Evolutionary conservation across 306 rosid genomes (phyloP), one percentile per base, ranked within the genome.

Genomic region (Acacia melanoxylon): DNA sequence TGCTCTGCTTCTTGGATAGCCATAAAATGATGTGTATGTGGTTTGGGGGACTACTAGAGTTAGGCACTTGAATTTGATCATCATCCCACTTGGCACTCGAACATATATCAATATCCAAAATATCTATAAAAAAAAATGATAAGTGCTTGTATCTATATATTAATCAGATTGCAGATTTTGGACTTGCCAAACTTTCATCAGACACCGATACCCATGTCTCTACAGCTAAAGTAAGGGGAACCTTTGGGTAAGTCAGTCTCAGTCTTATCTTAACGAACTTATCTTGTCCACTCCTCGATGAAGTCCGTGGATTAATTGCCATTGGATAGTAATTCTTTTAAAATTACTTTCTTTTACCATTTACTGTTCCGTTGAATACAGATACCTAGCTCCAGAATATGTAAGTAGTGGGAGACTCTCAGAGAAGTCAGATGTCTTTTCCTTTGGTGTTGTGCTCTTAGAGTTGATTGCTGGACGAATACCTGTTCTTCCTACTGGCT

Each of bases 341-440:
- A 2, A 42, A 1, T 42, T 49, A 54, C 49, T 3, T 10, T 2
- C 4, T 45, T 10, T 73, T 61, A 61, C 8, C 41, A 37, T 37
- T 37, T 37, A 45, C 33, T 48, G 0, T 56, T 62, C 41, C 69
- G 45, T 25, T 40, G 13, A 44, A 44, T 44, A 44, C 82, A 89
- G 95, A 45, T 88, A 91, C 86, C 19, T 91, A 69, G 93, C 93
- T 81, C 95, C 95, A 2, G 93, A 91, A 74, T 91, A 91, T 85
- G 93, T 89, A 46, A 74, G 87, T 17, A 89, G 90, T 27, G 93
- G 95, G 81, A 88, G 78, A 78, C 91, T 91, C 74, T 88, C 91
- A 20, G 91, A 88, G 59, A 91, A 88, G 80, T 85, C 93, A 20
- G 91, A 91, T 59, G 90, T 91, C 69, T 91, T 85, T 81, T 89